Percentiles rank a stretch among this genome's conserved stretches.
Conservation (phyloP, 176 grass and related monocot genomes). For the Musa beccarii region DNA sequence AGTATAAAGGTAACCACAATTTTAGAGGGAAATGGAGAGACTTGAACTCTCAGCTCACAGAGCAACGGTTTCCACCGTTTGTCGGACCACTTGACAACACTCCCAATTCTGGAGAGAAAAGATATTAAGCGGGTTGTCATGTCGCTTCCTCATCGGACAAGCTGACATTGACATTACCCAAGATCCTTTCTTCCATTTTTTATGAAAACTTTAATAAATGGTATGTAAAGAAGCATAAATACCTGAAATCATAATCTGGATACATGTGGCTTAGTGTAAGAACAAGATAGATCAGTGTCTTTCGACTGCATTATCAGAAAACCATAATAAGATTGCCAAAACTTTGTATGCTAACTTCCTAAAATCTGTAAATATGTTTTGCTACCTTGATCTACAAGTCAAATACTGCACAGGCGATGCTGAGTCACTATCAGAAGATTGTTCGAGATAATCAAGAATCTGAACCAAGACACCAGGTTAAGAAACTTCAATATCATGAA, state of each 20-base stretch:
- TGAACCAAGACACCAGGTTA: constrained; percentile 20
- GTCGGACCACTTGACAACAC: constrained; percentile 99
- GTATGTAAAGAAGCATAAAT: constrained; percentile 31
- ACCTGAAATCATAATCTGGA: constrained; percentile 99
- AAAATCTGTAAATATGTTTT: background rate
- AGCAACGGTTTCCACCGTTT: constrained; percentile 79
- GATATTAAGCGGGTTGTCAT: constrained; percentile 30
- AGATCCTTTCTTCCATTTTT: constrained; percentile 58
- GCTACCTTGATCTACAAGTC: constrained; percentile 69
- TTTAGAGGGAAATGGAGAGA: constrained; percentile 98
- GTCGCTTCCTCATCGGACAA: constrained; percentile 15
- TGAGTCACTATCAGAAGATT: constrained; percentile 68
- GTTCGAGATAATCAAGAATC: constrained; percentile 90
- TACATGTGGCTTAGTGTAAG: constrained; percentile 81
- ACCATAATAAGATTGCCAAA: background rate
- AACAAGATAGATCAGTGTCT: constrained; percentile 89
- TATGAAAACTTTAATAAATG: background rate
- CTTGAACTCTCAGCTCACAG: constrained; percentile 99
- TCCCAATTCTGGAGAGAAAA: constrained; percentile 57
- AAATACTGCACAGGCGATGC: constrained; percentile 78
- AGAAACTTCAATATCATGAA: no score
- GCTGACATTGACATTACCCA: constrained; percentile 93
- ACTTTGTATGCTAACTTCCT: no score
- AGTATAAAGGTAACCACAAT: constrained; percentile 18
- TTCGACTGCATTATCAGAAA: constrained; percentile 34